phyloP scores from a whole-genome alignment of 192 early-diverging fungal species.

The Gonapodya sp. region DNA sequence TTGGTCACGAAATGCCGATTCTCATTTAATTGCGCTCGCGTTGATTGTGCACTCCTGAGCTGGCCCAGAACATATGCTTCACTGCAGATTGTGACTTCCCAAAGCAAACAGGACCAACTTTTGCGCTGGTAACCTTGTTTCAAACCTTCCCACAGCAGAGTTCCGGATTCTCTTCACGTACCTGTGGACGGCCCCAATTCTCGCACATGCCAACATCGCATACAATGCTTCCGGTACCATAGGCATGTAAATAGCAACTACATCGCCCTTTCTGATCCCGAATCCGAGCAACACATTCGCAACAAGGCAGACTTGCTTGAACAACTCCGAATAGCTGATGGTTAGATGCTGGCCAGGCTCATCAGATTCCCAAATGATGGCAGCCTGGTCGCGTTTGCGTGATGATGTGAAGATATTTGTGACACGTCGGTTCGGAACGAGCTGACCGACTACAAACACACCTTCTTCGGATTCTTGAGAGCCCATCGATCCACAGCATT shows the following conservation, averaged over 20 bases:
- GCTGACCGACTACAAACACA: conserved; percentile 19
- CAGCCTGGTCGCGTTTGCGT: conserved; percentile 35
- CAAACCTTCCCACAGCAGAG: neutral
- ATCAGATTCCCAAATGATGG: conserved; percentile 82
- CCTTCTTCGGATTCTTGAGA: conserved; percentile 58
- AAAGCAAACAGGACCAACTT: neutral
- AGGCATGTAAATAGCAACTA: conserved; percentile 95
- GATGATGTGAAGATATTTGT: neutral
- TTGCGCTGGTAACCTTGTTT: neutral
- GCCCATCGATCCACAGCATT: conserved; percentile 97
- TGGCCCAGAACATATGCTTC: too few relatives aligned
- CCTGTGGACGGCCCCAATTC: conserved; percentile 82
- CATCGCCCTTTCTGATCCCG: conserved; percentile 87
- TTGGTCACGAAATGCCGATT: neutral
- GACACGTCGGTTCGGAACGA: conserved; percentile 10
- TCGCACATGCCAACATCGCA: conserved; percentile 89
- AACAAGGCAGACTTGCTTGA: conserved; percentile 71
- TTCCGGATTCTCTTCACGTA: conserved; percentile 4
- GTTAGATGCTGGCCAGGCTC: conserved; percentile 44
- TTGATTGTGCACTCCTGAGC: too few relatives aligned
- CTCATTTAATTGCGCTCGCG: too few relatives aligned
- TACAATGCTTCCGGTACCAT: conserved; percentile 90
- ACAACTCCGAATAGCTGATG: conserved; percentile 75
- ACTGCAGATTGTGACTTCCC: too few relatives aligned
- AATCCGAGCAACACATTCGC: conserved; percentile 76